Percentiles rank a stretch among this genome's conserved stretches.
Conservation (phyloP, 768 basidiomycete species). For the Phanerochaete sordida region DNA sequence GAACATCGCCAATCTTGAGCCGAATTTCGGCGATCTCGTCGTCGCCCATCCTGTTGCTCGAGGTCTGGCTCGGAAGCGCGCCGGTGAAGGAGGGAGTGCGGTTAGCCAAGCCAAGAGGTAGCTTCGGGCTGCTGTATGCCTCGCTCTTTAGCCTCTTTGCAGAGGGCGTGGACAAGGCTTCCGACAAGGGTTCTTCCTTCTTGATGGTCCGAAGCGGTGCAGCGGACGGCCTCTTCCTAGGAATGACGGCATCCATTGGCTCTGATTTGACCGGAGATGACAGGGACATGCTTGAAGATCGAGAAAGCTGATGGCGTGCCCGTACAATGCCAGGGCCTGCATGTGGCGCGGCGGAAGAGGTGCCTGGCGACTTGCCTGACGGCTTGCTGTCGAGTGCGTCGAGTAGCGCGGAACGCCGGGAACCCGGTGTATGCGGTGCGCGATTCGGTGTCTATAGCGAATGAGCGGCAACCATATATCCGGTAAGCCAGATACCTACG, state of each 20-base stretch:
- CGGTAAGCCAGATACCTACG: neutral
- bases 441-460: neutral
- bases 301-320: neutral
- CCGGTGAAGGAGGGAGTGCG: neutral
- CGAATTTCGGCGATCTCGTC: constrained; percentile 7
- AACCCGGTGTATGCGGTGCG: neutral
- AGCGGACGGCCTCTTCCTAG: constrained; percentile 37
- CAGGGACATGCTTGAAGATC: neutral
- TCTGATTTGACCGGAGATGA: constrained; percentile 12
- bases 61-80: neutral
- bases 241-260: constrained; percentile 25
- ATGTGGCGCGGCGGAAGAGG: neutral
- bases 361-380: neutral
- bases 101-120: constrained; percentile 4
- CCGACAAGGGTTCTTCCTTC: neutral
- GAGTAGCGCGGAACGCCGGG: neutral
- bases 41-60: neutral
- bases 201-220: constrained; percentile 5
- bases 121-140: neutral
- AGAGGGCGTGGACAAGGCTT: neutral
- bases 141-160: constrained; percentile 6
- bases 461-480: neutral
- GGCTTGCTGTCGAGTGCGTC: neutral
- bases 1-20: constrained; percentile 10
- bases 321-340: constrained; percentile 1